Percentiles rank a stretch among this genome's conserved stretches.
Conservation (phyloP, 163 green algal genomes). For the Volvox carteri region DNA sequence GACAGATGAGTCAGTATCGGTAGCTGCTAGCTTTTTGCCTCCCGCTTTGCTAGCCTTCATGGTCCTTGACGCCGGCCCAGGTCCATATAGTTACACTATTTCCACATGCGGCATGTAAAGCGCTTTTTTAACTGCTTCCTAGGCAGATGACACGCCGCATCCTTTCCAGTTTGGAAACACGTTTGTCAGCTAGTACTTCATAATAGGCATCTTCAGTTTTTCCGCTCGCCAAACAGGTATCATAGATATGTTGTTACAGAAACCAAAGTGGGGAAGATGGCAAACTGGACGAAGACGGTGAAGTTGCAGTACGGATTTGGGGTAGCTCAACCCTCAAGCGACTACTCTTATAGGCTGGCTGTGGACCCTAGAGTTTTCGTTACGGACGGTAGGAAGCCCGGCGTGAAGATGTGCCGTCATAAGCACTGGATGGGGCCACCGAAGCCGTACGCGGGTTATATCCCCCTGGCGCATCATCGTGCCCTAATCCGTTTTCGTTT, state of each 20-base stretch:
- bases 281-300: no score
- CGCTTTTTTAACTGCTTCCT: neutral
- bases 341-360: no score
- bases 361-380: no score
- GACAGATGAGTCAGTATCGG: neutral
- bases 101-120: neutral
- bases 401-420: no score
- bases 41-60: constrained; percentile 3
- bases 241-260: neutral
- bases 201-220: neutral
- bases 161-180: neutral
- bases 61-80: neutral
- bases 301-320: no score
- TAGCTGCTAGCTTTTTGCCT: neutral
- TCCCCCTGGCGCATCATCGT: no score
- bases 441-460: no score
- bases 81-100: neutral
- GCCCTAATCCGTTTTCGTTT: no score
- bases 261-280: neutral
- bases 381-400: no score
- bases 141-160: neutral
- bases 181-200: neutral
- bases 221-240: neutral
- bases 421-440: no score
- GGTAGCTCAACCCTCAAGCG: no score